phyloP scores from a whole-genome alignment of 495 filamentous ascomycete species.

The Neurospora sp. region DNA sequence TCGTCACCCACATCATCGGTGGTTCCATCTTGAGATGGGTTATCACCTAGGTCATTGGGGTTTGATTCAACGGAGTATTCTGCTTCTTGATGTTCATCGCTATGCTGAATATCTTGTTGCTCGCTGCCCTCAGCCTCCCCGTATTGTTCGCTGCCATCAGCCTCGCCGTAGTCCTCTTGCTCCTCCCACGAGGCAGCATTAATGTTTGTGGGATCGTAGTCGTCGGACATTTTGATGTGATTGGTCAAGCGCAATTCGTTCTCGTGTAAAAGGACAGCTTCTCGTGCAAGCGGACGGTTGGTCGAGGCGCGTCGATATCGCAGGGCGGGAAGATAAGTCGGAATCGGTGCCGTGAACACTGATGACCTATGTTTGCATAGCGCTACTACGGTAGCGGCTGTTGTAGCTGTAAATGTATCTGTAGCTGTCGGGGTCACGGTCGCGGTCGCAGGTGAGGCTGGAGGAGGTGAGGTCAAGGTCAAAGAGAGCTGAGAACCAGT shows the following conservation, averaged over 20 bases:
- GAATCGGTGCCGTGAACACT: background rate
- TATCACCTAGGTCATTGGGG: conserved; percentile 35
- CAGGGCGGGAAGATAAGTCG: background rate
- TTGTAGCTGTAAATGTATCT: background rate
- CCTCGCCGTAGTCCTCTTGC: conserved; percentile 42
- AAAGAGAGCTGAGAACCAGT: background rate
- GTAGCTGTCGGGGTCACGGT: background rate
- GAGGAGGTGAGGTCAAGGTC: background rate
- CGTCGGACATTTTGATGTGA: conserved; percentile 27
- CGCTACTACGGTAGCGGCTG: background rate
- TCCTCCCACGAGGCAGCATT: conserved; percentile 32
- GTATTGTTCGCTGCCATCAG: conserved; percentile 30
- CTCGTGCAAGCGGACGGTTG: background rate
- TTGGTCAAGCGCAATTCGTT: background rate
- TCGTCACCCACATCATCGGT: conserved; percentile 35
- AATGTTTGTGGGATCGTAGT: conserved; percentile 23
- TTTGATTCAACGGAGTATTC: conserved; percentile 37
- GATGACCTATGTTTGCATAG: background rate
- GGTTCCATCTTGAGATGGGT: conserved; percentile 24
- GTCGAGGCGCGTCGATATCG: background rate
- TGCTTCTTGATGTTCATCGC: conserved; percentile 33
- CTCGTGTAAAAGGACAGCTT: background rate
- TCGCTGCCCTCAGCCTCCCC: conserved; percentile 21
- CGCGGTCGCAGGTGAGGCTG: background rate
- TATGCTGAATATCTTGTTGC: conserved; percentile 44